These are phyloP conservation scores for Pharnaceum exiguum DNA, from an alignment of 148 eudicot genomes.

Conservation along the genomic window DNA sequence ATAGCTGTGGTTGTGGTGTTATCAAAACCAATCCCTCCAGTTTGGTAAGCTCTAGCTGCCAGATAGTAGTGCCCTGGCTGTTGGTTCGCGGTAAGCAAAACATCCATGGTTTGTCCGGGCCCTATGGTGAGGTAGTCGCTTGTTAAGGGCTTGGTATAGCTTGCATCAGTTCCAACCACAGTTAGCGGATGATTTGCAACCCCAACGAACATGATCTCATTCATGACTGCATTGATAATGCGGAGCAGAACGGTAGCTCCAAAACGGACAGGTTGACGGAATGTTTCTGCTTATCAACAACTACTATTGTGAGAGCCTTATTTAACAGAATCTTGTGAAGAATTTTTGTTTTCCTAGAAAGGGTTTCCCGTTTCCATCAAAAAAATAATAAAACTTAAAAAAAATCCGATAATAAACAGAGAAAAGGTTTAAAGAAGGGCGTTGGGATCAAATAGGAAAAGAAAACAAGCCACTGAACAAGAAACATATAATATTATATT, in stretches of 20 bases:
- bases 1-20: conserved; percentile 27
- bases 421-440: too few species aligned
- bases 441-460: too few species aligned
- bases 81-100: conserved; percentile 13
- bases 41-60: conserved; percentile 19
- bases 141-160: conserved; percentile 25
- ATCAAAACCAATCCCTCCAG: not conserved
- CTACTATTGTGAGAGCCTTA: too few species aligned
- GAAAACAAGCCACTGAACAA: too few species aligned
- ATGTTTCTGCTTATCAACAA: conserved; percentile 14
- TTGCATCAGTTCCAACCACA: conserved; percentile 18
- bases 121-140: conserved; percentile 9
- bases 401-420: too few species aligned
- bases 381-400: too few species aligned
- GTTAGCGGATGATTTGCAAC: conserved; percentile 25
- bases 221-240: conserved; percentile 27
- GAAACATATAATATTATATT: too few species aligned
- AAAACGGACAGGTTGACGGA: conserved; percentile 7
- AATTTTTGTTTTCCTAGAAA: too few species aligned
- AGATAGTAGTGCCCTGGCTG: conserved; percentile 18
- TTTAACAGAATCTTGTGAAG: too few species aligned
- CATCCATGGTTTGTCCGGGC: conserved; percentile 30
- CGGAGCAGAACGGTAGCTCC: conserved; percentile 24
- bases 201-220: conserved; percentile 24
- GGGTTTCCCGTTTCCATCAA: too few species aligned